These are phyloP conservation scores for Hibiscus tridactylites DNA, from an alignment of 345 rosid genomes.

Conservation along the genomic window DNA sequence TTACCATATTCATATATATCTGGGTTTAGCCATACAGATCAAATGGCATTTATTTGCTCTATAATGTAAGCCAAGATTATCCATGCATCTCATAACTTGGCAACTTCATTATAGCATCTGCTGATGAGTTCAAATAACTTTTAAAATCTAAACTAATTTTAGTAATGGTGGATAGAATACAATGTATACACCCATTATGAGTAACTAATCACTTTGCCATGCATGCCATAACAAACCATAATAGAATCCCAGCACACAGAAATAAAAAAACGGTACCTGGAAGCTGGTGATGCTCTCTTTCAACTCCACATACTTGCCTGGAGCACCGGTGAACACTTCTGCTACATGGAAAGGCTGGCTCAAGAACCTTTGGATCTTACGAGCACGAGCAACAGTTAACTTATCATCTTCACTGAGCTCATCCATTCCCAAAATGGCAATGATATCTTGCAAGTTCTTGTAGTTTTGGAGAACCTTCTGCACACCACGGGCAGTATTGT, in stretches of 20 bases:
- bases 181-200: neutral
- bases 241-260: neutral
- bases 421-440: conserved; percentile 98
- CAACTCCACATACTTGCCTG: conserved; percentile 94
- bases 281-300: conserved; percentile 83
- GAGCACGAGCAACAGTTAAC: conserved; percentile 94
- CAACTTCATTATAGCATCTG: too few species aligned
- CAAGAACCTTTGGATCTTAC: conserved; percentile 91
- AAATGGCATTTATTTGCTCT: neutral
- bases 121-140: too few species aligned
- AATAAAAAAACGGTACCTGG: conserved; percentile 45
- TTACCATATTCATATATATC: neutral
- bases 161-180: neutral
- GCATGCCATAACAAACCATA: neutral
- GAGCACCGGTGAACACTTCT: conserved; percentile 97
- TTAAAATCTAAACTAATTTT: too few species aligned
- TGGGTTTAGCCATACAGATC: neutral
- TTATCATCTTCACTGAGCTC: conserved; percentile 99
- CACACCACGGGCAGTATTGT: conserved; percentile 96
- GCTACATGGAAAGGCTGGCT: conserved; percentile 99
- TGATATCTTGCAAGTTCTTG: conserved; percentile 97
- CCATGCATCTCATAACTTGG: too few species aligned
- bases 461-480: conserved; percentile 97
- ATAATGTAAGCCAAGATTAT: too few species aligned
- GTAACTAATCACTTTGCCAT: neutral